Conservation (phyloP, 306 rosid species). For the Cucurbita pepo region DNA sequence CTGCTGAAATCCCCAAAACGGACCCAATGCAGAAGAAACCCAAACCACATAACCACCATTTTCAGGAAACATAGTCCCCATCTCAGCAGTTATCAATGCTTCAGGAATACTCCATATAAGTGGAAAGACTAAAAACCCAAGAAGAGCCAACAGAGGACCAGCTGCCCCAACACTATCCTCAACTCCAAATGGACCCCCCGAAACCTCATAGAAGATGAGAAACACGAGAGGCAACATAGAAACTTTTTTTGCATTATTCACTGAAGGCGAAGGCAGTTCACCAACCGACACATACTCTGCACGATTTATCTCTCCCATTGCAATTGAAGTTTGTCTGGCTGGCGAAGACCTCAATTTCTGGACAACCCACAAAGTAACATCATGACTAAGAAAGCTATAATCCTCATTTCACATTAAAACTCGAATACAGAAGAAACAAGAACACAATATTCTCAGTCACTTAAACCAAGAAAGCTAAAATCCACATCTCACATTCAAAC, state of each 20-base stretch:
- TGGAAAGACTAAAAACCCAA: constrained; percentile 72
- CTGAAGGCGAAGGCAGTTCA: constrained; percentile 29
- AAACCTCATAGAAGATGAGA: constrained; percentile 89
- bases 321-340: constrained; percentile 21
- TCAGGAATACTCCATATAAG: constrained; percentile 90
- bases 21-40: constrained; percentile 86
- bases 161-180: constrained; percentile 85
- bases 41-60: constrained; percentile 85
- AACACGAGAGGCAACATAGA: constrained; percentile 72
- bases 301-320: constrained; percentile 37
- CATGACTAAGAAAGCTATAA: not conserved
- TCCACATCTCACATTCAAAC: too few relatives aligned
- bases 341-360: constrained; percentile 39
- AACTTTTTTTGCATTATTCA: constrained; percentile 33
- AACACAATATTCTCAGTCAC: not conserved
- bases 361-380: constrained; percentile 9
- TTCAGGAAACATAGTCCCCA: constrained; percentile 97
- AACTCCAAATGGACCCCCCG: constrained; percentile 88
- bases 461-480: too few relatives aligned
- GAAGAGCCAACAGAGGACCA: constrained; percentile 74
- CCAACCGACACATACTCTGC: constrained; percentile 26
- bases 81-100: constrained; percentile 80
- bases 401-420: not conserved
- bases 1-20: constrained; percentile 87
- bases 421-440: not conserved